phyloP scores from a whole-genome alignment of 257 asterid species.

The Asclepias syriaca region DNA sequence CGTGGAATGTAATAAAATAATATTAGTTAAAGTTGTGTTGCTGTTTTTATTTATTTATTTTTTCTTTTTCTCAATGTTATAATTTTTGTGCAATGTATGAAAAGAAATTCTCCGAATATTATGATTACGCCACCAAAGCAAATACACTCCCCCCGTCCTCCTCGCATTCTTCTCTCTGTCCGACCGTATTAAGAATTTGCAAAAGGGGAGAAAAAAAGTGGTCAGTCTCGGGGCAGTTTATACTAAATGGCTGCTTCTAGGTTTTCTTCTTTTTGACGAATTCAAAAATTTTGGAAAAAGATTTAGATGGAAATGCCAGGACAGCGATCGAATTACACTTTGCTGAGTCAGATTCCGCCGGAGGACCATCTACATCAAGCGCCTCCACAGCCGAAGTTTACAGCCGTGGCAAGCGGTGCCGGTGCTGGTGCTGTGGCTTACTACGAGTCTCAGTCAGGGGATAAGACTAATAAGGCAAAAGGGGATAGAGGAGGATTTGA shows the following conservation, averaged over 20 bases:
- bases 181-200: conserved; percentile 15
- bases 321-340: conserved; percentile 67
- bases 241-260: conserved; percentile 26
- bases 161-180: conserved; percentile 20
- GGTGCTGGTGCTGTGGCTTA: conserved; percentile 27
- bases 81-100: background rate
- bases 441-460: conserved; percentile 64
- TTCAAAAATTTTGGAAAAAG: background rate
- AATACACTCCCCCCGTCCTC: conserved; percentile 12
- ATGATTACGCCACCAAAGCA: conserved; percentile 29
- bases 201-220: conserved; percentile 15
- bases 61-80: background rate
- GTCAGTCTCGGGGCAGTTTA: background rate
- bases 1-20: too few relatives aligned
- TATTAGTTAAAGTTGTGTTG: background rate
- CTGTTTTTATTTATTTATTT: background rate
- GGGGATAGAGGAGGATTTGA: conserved; percentile 48
- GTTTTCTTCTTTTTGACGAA: conserved; percentile 33
- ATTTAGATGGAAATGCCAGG: conserved; percentile 72
- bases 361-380: conserved; percentile 49
- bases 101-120: conserved; percentile 11
- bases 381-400: conserved; percentile 37
- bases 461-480: conserved; percentile 39
- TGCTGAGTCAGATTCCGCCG: conserved; percentile 55
- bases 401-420: conserved; percentile 16